phyloP scores from a whole-genome alignment of 2,329 filamentous ascomycete genomes.

The Bimuria novae-zelandiae region DNA sequence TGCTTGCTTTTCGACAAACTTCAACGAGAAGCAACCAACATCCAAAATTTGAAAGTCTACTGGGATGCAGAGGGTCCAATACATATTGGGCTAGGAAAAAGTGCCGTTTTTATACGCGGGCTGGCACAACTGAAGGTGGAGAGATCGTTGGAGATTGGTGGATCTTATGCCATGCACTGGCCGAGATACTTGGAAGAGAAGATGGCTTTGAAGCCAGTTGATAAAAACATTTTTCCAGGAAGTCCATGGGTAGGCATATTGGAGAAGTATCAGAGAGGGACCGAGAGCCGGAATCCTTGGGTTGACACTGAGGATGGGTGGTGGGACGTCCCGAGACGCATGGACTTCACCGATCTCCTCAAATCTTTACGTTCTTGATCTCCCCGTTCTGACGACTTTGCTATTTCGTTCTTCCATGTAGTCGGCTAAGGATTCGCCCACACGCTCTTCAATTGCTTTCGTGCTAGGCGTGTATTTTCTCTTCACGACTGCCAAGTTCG shows the following conservation, averaged over 20 bases:
- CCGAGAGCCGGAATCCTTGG: slow-evolving; percentile 16
- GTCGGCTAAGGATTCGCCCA: not conserved
- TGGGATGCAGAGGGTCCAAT: slow-evolving; percentile 16
- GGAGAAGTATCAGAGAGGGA: slow-evolving; percentile 18
- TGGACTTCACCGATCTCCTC: not conserved
- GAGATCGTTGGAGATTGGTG: slow-evolving; percentile 17
- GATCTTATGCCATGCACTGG: slow-evolving; percentile 19
- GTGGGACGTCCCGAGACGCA: slow-evolving; percentile 5
- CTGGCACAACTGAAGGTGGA: slow-evolving; percentile 16
- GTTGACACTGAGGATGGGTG: slow-evolving; percentile 13
- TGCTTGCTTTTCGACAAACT: slow-evolving; percentile 18
- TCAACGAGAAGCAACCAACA: slow-evolving; percentile 16
- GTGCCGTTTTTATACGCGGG: slow-evolving; percentile 16
- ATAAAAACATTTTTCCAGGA: slow-evolving; percentile 16
- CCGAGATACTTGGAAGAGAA: slow-evolving; percentile 19
- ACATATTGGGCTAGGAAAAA: slow-evolving; percentile 14
- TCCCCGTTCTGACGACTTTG: not conserved
- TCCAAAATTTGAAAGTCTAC: slow-evolving; percentile 18
- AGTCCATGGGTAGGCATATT: slow-evolving; percentile 11
- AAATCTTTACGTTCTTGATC: not conserved
- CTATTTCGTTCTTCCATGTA: slow-evolving; percentile 1
- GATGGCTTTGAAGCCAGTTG: slow-evolving; percentile 16
- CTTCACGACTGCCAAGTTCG: not conserved
- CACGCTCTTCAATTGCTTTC: slow-evolving; percentile 1
- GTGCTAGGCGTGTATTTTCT: slow-evolving; percentile 3